A percentile compares a stretch with the other conserved stretches of the same genome.
phyloP scores from a whole-genome alignment of 371 early-diverging fungal species.

The Blakeslea trispora region DNA sequence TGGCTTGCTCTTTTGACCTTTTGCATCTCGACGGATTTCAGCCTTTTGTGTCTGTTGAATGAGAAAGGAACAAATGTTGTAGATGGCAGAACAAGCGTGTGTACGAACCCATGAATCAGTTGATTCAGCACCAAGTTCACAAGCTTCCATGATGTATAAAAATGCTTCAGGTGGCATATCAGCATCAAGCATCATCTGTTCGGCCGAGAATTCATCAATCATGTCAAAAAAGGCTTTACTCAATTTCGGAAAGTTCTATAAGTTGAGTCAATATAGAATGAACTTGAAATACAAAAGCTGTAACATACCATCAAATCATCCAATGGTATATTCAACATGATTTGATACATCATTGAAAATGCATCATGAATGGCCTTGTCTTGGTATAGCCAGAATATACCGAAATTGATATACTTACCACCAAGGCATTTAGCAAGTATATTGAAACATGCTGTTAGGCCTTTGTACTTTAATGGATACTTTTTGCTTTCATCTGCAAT shows the following conservation, averaged over 20 bases:
- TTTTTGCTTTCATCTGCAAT: slow-evolving; percentile 25
- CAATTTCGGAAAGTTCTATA: slow-evolving; percentile 65
- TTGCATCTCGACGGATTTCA: slow-evolving; percentile 21
- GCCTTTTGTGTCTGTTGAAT: slow-evolving; percentile 55
- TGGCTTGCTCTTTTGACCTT: slow-evolving; percentile 1
- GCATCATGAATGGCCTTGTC: slow-evolving; percentile 78
- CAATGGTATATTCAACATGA: slow-evolving; percentile 70
- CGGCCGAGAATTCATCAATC: slow-evolving; percentile 60
- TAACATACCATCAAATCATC: slow-evolving; percentile 75
- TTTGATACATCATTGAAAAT: slow-evolving; percentile 61
- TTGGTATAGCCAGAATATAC: slow-evolving; percentile 82
- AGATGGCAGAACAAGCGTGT: slow-evolving; percentile 67
- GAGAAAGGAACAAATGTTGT: slow-evolving; percentile 69
- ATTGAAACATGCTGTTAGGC: slow-evolving; percentile 70
- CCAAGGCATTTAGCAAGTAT: slow-evolving; percentile 69
- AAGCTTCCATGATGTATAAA: slow-evolving; percentile 53
- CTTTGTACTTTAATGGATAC: slow-evolving; percentile 66
- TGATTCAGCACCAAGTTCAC: slow-evolving; percentile 53
- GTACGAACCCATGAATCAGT: slow-evolving; percentile 58
- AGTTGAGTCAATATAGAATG: no score
- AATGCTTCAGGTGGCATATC: slow-evolving; percentile 54
- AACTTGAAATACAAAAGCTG: no score
- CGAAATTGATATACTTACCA: slow-evolving; percentile 87
- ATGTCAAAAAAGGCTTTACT: slow-evolving; percentile 55
- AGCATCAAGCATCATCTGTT: slow-evolving; percentile 61